phyloP scores from a whole-genome alignment of 176 grass and related monocot species.

The Triticum aestivum region DNA sequence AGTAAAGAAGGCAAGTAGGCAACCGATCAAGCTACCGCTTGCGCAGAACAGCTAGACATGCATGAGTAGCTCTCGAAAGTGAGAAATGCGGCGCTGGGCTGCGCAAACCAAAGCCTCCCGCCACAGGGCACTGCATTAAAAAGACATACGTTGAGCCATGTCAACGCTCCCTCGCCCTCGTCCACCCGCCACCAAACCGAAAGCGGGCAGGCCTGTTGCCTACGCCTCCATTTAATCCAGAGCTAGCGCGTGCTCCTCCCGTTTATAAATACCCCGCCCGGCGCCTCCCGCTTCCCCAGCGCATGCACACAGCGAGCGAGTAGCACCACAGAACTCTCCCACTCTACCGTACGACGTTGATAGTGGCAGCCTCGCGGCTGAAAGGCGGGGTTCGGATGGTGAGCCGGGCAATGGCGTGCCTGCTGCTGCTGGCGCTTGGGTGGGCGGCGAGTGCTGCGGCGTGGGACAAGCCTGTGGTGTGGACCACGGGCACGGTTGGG shows the following conservation, averaged over 20 bases:
- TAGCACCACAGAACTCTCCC: not conserved
- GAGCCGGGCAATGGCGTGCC: not conserved
- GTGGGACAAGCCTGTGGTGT: not conserved
- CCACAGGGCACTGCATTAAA: not conserved
- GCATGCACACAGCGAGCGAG: not conserved
- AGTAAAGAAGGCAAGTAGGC: not conserved
- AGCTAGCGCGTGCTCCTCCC: not conserved
- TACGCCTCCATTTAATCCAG: not conserved
- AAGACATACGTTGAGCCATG: not conserved
- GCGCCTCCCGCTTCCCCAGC: not conserved
- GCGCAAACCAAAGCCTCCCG: conserved; percentile 12
- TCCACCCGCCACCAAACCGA: conserved; percentile 27
- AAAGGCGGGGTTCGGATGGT: conserved; percentile 17
- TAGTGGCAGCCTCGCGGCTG: not conserved
- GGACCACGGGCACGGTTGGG: not conserved
- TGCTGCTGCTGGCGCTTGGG: conserved; percentile 12
- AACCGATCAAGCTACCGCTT: not conserved
- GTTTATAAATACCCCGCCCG: conserved; percentile 31
- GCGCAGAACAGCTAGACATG: conserved; percentile 5
- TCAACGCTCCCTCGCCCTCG: conserved; percentile 33
- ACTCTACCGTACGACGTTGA: not conserved
- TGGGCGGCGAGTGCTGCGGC: not conserved
- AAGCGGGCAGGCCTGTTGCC: not conserved
- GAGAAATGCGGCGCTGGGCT: conserved; percentile 15
- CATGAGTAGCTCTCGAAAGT: conserved; percentile 15